Conservation (phyloP, 306 rosid species). For the Crataegus laevigata region DNA sequence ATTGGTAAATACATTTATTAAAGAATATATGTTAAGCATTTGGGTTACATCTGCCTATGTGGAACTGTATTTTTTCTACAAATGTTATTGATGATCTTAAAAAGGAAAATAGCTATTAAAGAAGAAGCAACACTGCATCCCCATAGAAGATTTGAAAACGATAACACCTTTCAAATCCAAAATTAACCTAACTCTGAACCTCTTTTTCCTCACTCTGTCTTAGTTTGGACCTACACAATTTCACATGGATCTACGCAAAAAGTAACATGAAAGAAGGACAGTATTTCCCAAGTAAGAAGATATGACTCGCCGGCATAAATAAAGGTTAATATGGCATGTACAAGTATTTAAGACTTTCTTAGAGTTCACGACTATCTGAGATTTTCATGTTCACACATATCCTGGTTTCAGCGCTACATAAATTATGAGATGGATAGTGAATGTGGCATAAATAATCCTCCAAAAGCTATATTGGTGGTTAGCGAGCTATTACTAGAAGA, state of each 20-base stretch:
- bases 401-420: not conserved
- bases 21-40: not conserved
- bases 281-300: not conserved
- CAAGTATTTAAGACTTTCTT: not conserved
- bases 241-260: not conserved
- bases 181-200: not conserved
- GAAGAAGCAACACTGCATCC: no score
- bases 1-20: not conserved
- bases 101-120: no score
- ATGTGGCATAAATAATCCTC: not conserved
- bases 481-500: not conserved
- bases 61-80: not conserved
- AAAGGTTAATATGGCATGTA: not conserved
- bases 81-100: not conserved
- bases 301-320: not conserved
- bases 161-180: no score
- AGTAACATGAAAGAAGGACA: not conserved
- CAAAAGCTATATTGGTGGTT: not conserved
- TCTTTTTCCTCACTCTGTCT: not conserved
- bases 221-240: not conserved
- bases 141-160: no score
- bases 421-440: not conserved
- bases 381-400: not conserved
- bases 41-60: not conserved
- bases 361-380: not conserved